phyloP scores from a whole-genome alignment of 192 early-diverging fungal genomes.

The Backusella tarrabulga region DNA sequence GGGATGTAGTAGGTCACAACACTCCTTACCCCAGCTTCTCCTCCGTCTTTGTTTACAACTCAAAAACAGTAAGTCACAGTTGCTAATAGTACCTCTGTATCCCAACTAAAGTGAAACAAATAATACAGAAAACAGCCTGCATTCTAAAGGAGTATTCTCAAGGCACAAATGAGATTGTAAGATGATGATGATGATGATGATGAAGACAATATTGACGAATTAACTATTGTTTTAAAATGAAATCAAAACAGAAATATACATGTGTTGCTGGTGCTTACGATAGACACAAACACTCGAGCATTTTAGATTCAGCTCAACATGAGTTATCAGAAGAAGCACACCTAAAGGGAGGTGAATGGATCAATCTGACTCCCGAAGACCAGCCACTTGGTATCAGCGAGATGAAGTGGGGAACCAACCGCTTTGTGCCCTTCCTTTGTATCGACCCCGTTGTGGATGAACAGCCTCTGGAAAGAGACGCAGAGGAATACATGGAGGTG shows the following conservation, averaged over 20 bases:
- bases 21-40: conserved; percentile 46
- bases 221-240: no score
- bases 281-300: conserved; percentile 46
- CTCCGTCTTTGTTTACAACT: conserved; percentile 50
- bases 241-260: conserved; percentile 44
- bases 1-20: conserved; percentile 54
- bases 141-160: conserved; percentile 59
- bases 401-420: conserved; percentile 59
- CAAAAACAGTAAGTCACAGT: conserved; percentile 35
- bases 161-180: conserved; percentile 56
- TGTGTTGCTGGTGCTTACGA: conserved; percentile 58
- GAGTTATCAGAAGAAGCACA: conserved; percentile 61
- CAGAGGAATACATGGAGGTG: conserved; percentile 49
- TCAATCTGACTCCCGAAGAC: conserved; percentile 40
- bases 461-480: conserved; percentile 44
- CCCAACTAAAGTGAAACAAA: not conserved
- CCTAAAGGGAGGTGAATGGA: conserved; percentile 49
- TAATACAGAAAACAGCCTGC: conserved; percentile 51
- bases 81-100: not conserved
- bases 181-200: not conserved
- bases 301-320: conserved; percentile 46
- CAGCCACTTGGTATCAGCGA: conserved; percentile 51
- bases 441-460: conserved; percentile 45
- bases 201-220: no score
- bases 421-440: conserved; percentile 56